These are phyloP conservation scores for Penicillium sp. DNA, from an alignment of 2,329 filamentous ascomycete species.

Conservation along the genomic window DNA sequence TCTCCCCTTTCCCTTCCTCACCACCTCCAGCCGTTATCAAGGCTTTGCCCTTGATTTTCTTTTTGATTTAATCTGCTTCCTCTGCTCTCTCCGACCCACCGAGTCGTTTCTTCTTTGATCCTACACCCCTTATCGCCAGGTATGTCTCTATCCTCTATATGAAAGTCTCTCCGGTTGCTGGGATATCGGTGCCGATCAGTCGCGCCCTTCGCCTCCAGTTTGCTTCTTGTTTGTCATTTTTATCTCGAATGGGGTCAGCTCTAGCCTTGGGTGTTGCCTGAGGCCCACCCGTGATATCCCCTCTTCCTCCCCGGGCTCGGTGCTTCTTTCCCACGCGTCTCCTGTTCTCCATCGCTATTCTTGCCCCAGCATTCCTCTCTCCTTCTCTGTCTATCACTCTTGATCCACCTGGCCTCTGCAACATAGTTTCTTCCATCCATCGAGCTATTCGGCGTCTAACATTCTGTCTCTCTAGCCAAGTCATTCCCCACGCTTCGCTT, in stretches of 20 bases:
- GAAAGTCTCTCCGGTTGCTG: neutral
- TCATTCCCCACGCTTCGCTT: conserved; percentile 28
- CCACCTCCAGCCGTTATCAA: conserved; percentile 20
- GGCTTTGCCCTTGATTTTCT: conserved; percentile 27
- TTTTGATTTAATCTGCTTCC: neutral
- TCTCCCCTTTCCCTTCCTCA: conserved; percentile 16
- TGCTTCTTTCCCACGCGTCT: conserved; percentile 14
- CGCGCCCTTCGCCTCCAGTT: conserved; percentile 1
- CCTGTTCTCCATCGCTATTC: conserved; percentile 13
- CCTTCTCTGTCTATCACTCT: conserved; percentile 10
- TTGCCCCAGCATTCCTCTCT: neutral
- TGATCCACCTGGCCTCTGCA: conserved; percentile 1
- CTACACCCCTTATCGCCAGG: conserved; percentile 13
- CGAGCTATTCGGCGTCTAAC: conserved; percentile 7
- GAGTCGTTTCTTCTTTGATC: conserved; percentile 10
- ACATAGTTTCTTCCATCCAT: neutral
- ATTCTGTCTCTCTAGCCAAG: conserved; percentile 11
- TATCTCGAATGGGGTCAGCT: conserved; percentile 1
- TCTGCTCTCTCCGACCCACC: conserved; percentile 16
- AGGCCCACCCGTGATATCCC: conserved; percentile 20
- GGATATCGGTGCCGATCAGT: neutral
- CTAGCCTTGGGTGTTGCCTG: conserved; percentile 20
- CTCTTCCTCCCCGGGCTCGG: conserved; percentile 4
- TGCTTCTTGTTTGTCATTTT: neutral
- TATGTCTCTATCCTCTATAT: conserved; percentile 5